Evolutionary conservation across 2,329 filamentous ascomycete genomes (phyloP).

Genomic region (Fusarium humuli): DNA sequence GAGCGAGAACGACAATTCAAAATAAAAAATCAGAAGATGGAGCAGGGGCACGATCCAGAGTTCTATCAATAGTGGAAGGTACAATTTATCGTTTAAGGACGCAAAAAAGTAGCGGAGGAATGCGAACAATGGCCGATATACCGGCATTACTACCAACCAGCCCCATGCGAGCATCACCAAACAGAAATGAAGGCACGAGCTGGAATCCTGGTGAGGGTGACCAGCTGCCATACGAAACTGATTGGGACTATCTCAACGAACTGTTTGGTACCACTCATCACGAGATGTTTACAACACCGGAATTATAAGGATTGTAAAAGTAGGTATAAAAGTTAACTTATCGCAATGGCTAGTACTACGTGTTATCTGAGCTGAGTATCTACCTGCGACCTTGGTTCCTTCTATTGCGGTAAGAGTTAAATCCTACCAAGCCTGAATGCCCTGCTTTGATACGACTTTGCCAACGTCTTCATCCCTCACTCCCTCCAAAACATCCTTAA

Average conservation of each 20-base stretch:
- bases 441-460: neutral
- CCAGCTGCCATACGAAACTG: neutral
- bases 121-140: neutral
- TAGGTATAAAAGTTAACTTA: neutral
- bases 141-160: neutral
- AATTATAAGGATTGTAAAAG: too few species aligned
- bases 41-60: neutral
- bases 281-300: neutral
- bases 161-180: neutral
- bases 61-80: neutral
- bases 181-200: neutral
- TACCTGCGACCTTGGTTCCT: neutral
- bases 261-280: neutral
- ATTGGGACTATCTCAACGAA: neutral
- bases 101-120: neutral
- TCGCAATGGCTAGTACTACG: neutral
- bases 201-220: neutral
- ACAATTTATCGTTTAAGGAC: neutral
- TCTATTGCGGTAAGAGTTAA: accelerated
- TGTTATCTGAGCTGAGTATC: neutral
- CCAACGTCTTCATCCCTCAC: neutral
- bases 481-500: neutral
- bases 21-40: neutral
- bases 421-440: neutral
- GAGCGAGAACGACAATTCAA: neutral